Conservation (phyloP, 164 flowering plant genomes). For the Brasenia schreberi region DNA sequence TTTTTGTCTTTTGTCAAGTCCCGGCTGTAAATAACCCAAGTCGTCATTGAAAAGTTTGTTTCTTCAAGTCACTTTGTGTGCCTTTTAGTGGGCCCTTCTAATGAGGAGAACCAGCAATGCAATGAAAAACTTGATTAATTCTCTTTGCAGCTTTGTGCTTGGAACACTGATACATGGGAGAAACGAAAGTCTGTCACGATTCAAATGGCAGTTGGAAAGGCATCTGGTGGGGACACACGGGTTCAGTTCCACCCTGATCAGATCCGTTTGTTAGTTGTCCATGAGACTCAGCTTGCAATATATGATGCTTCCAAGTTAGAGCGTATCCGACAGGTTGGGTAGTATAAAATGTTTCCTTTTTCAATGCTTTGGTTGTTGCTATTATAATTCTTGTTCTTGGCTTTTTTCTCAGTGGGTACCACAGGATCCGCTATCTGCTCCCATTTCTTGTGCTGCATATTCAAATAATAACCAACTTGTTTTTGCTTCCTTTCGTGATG, state of each 20-base stretch:
- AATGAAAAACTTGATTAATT: too few relatives aligned
- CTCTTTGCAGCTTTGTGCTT: conserved; percentile 53
- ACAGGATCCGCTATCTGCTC: conserved; percentile 53
- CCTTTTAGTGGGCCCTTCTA: too few relatives aligned
- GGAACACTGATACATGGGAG: conserved; percentile 94
- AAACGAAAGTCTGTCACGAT: conserved; percentile 48
- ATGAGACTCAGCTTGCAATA: conserved; percentile 79
- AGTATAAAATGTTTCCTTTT: background rate
- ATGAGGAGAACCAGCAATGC: too few relatives aligned
- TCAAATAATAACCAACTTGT: conserved; percentile 74
- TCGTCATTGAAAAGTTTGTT: too few relatives aligned
- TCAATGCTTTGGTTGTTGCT: too few relatives aligned
- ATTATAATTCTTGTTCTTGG: background rate
- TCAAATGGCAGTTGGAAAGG: conserved; percentile 71
- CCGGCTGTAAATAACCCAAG: too few relatives aligned
- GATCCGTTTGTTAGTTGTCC: conserved; percentile 59
- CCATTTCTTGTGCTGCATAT: conserved; percentile 65
- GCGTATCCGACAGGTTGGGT: conserved; percentile 56
- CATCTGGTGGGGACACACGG: conserved; percentile 63
- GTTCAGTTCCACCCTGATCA: conserved; percentile 87
- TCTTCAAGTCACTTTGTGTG: too few relatives aligned
- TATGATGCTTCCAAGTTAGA: conserved; percentile 89
- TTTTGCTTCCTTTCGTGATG: conserved; percentile 66
- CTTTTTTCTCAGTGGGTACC: conserved; percentile 69
- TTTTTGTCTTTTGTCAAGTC: too few relatives aligned